A percentile compares a stretch with the other conserved stretches of the same genome.
phyloP scores from a whole-genome alignment of 108 stramenopile species.

The Skeletonema potamos region DNA sequence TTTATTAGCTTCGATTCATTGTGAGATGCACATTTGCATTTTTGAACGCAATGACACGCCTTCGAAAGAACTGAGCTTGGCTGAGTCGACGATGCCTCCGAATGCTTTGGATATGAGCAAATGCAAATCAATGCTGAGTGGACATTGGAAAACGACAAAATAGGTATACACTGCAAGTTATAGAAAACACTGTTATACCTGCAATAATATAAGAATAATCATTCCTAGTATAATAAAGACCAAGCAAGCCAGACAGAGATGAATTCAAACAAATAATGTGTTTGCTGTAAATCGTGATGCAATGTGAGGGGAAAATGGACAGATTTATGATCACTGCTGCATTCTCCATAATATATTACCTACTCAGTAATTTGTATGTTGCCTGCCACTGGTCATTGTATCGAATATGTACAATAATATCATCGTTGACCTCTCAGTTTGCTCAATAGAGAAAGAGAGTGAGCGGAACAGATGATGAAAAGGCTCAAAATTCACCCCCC shows the following conservation, averaged over 20 bases:
- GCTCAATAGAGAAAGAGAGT: too few relatives aligned
- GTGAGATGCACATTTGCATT: conserved; percentile 71
- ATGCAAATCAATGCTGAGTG: conserved; percentile 32
- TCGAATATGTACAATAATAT: too few relatives aligned
- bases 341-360: too few relatives aligned
- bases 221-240: background rate
- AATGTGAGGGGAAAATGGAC: too few relatives aligned
- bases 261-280: background rate
- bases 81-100: conserved; percentile 28
- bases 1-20: conserved; percentile 49
- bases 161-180: background rate
- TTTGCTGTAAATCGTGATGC: conserved; percentile 3
- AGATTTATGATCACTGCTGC: too few relatives aligned
- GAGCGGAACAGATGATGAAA: too few relatives aligned
- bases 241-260: background rate
- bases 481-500: too few relatives aligned
- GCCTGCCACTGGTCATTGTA: too few relatives aligned
- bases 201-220: background rate
- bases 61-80: conserved; percentile 22
- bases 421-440: too few relatives aligned
- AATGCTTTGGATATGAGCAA: conserved; percentile 38
- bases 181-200: background rate
- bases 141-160: conserved; percentile 18
- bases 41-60: conserved; percentile 58
- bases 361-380: too few relatives aligned